Percentiles rank a stretch among this genome's conserved stretches.
These are phyloP conservation scores for Phaeosphaeria sp. DNA, from an alignment of 2,329 filamentous ascomycete species.

Conservation along the genomic window DNA sequence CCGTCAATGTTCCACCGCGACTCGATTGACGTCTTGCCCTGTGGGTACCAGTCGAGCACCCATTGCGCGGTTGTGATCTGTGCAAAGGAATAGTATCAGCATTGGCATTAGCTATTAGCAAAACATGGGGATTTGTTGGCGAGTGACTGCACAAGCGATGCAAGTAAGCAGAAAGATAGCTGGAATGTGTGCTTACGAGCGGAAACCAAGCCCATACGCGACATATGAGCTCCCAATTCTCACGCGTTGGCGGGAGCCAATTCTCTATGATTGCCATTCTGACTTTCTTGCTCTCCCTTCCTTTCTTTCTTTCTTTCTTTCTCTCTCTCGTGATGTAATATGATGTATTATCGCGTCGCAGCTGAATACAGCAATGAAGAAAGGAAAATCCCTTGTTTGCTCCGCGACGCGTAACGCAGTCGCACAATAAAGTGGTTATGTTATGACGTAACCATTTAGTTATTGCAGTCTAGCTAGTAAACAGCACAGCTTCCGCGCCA, in stretches of 20 bases:
- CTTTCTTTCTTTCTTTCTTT: conserved; percentile 1
- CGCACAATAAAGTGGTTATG: conserved; percentile 19
- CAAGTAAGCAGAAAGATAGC: neutral
- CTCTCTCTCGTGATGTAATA: too few relatives aligned
- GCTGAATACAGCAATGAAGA: neutral
- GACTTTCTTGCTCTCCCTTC: neutral
- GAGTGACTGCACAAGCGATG: neutral
- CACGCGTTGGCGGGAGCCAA: conserved; percentile 57
- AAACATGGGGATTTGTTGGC: too few relatives aligned
- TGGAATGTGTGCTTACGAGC: conserved; percentile 46
- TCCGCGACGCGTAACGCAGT: neutral
- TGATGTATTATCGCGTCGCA: neutral
- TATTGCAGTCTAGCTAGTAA: neutral
- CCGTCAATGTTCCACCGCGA: conserved; percentile 87
- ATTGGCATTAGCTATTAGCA: too few relatives aligned
- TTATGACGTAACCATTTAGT: conserved; percentile 13
- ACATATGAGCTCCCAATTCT: conserved; percentile 57
- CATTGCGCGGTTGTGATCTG: conserved; percentile 79
- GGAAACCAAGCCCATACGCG: conserved; percentile 59
- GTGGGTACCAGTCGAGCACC: conserved; percentile 77
- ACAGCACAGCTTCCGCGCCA: conserved; percentile 12
- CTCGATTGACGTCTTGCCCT: conserved; percentile 85
- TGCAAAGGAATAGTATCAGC: conserved; percentile 12
- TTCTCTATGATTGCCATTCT: conserved; percentile 55
- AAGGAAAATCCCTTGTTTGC: neutral